These are phyloP conservation scores for Leccinum uliginosum DNA, from an alignment of 768 basidiomycete genomes.

Conservation along the genomic window DNA sequence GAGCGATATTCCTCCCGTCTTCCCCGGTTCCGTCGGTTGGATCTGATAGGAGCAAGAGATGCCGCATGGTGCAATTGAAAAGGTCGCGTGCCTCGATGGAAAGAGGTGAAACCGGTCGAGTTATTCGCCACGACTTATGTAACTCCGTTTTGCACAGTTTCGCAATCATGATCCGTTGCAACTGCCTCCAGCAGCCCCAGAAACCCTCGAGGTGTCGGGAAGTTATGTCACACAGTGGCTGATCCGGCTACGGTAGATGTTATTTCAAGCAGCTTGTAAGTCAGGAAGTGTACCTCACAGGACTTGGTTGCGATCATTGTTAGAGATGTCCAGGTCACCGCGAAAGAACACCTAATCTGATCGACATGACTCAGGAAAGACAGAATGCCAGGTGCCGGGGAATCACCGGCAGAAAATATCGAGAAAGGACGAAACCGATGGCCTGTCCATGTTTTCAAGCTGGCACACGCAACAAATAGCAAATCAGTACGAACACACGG, in stretches of 20 bases:
- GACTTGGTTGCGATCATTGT: constrained; percentile 67
- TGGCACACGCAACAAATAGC: constrained; percentile 1
- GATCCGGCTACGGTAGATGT: constrained; percentile 50
- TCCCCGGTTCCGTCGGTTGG: constrained; percentile 73
- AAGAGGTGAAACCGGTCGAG: constrained; percentile 91
- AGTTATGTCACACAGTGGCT: constrained; percentile 59
- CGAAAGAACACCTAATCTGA: constrained; percentile 58
- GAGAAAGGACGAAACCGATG: neutral
- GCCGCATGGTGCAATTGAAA: neutral
- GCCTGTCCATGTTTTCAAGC: neutral
- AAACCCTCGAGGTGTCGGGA: constrained; percentile 68
- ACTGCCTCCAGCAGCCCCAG: constrained; percentile 39
- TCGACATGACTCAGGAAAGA: constrained; percentile 63
- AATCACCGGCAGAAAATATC: neutral
- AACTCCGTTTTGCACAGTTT: constrained; percentile 79
- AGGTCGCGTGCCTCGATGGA: constrained; percentile 64
- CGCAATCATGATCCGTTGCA: neutral
- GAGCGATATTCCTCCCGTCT: constrained; percentile 82
- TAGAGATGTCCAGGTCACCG: constrained; percentile 63
- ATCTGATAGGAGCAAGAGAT: constrained; percentile 36
- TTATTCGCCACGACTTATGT: constrained; percentile 83
- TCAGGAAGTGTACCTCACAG: neutral
- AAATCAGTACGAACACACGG: neutral
- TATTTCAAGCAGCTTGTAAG: constrained; percentile 58
- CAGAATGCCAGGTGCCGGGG: constrained; percentile 45